Evolutionary conservation across 345 rosid species (phyloP).

Genomic region (Odontarrhena argentea): DNA sequence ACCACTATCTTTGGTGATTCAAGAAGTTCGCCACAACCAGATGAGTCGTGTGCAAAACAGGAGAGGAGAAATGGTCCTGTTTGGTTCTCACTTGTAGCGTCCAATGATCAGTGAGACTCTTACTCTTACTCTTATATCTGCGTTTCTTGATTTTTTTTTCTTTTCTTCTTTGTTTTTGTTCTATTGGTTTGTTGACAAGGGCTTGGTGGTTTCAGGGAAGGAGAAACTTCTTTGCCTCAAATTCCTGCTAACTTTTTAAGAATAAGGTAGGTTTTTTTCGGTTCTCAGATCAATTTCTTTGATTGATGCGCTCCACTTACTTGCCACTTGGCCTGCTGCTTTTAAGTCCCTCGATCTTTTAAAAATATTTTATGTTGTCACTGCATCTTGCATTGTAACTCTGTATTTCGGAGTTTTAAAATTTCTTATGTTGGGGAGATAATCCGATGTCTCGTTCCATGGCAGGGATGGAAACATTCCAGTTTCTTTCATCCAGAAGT

Average conservation of each 20-base stretch:
- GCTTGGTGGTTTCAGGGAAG: slow-evolving; percentile 63
- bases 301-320: neutral
- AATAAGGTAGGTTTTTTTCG: slow-evolving; percentile 56
- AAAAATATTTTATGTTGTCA: neutral
- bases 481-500: slow-evolving; percentile 81
- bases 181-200: slow-evolving; percentile 30
- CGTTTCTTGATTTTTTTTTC: slow-evolving; percentile 11
- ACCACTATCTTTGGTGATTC: slow-evolving; percentile 50
- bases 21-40: slow-evolving; percentile 53
- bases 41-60: slow-evolving; percentile 50
- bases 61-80: slow-evolving; percentile 61
- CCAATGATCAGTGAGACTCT: slow-evolving; percentile 72
- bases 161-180: slow-evolving; percentile 16
- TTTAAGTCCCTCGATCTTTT: slow-evolving; percentile 2
- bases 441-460: slow-evolving; percentile 17
- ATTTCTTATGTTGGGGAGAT: neutral
- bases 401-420: neutral
- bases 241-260: slow-evolving; percentile 66
- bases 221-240: slow-evolving; percentile 69
- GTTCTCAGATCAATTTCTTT: slow-evolving; percentile 3
- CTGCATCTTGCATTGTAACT: slow-evolving; percentile 1
- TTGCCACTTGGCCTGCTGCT: neutral
- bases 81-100: slow-evolving; percentile 87
- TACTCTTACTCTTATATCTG: slow-evolving; percentile 33
- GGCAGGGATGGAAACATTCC: slow-evolving; percentile 80